phyloP scores from a whole-genome alignment of 73 alveolate genomes.

The Blepharisma japonicum region DNA sequence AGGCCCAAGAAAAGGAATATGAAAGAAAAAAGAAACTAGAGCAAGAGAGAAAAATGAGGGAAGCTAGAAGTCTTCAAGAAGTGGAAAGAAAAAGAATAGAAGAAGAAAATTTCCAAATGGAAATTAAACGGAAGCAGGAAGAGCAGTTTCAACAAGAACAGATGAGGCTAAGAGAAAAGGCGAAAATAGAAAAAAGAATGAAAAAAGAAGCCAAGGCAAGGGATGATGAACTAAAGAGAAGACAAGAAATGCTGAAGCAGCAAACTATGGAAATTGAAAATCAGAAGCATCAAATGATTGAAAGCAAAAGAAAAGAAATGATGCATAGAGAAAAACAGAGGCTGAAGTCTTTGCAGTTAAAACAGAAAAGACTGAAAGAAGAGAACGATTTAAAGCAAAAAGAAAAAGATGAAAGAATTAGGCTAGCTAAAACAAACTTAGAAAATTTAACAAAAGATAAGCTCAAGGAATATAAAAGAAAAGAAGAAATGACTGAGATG shows the following conservation, averaged over 20 bases:
- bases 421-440: constrained; percentile 27
- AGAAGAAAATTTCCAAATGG: constrained; percentile 45
- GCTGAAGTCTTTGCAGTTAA: neutral
- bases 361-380: constrained; percentile 26
- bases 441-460: constrained; percentile 24
- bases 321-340: constrained; percentile 41
- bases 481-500: constrained; percentile 40
- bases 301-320: constrained; percentile 33
- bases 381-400: constrained; percentile 33
- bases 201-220: constrained; percentile 31
- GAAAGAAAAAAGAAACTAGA: constrained; percentile 41
- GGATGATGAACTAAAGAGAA: constrained; percentile 37
- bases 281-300: constrained; percentile 25
- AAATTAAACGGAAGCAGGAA: constrained; percentile 40
- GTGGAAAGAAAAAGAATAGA: constrained; percentile 42
- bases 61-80: constrained; percentile 41
- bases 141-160: constrained; percentile 41
- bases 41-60: constrained; percentile 54
- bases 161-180: constrained; percentile 31
- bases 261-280: constrained; percentile 34
- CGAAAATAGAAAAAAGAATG: constrained; percentile 31
- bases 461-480: constrained; percentile 29
- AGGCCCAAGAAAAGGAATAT: constrained; percentile 42
- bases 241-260: constrained; percentile 31
- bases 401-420: constrained; percentile 43